Base-by-base conservation (phyloP, 2,329 filamentous ascomycete species). In the Fonsecaea monophora region DNA sequence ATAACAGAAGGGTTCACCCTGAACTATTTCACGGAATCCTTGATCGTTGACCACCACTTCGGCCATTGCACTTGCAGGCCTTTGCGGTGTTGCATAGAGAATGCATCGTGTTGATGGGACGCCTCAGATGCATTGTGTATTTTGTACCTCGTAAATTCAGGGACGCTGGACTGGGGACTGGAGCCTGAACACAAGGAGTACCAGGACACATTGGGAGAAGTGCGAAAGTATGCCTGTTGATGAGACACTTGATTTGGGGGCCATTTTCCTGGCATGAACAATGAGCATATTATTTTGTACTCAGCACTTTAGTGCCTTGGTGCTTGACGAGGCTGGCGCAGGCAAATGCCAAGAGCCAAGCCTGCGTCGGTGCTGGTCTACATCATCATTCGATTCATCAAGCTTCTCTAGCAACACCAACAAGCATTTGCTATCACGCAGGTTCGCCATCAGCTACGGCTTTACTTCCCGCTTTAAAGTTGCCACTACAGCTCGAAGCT, bases 31-130 rank as follows among this genome's bases (percentile, higher is more conserved):
- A 9, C 45, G 45, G 6, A 50, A 50, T 9, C 45, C 45, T 50
- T 50, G 45, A 12, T 50, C 45, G 45, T 50, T 50, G 45, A 50
- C 45, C 18, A 25, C 45, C 45, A 50, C 45, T 50, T 5, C 45
- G 12, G 45, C 10, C 45, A 50, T 50, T 25, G 18, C 21, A 2
- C 21, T 3, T 18, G 3, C 25, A 3, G 9, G 25, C 12, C 8
- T 25, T 50, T 25, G 25, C 45, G 18, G 45, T 4, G 25, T 50
- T 21, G 12, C 7, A 10, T 2, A 50, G 18, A 18, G 3, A 25
- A 30, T 12, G 45, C 4, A 12, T 50, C n/a, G 9, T 10, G 3
- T 50, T 50, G 8, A 21, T 25, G 15, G 45, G 21, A 10, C 18
- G 18, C 8, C 9, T 25, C 18, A 9, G 21, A 25, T 4, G 21